Evolutionary conservation across 306 rosid species (phyloP), one percentile per base, ranked within the genome.

Genomic region (Biancaea sappan): DNA sequence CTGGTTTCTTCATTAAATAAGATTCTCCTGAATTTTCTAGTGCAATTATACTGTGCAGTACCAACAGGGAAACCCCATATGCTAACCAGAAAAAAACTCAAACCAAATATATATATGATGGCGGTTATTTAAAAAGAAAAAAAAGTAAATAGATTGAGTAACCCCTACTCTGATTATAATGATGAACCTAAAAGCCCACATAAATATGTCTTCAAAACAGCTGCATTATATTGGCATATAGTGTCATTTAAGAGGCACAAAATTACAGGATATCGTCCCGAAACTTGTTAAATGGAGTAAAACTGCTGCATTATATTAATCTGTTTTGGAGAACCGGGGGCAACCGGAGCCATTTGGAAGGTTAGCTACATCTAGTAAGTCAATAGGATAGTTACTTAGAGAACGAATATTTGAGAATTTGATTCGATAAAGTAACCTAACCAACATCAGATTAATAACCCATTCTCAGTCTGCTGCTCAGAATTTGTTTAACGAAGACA

Each of bases 241-340:
- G 41, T 48, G 57, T 28, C 29, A n/a, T n/a, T n/a, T n/a, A n/a
- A n/a, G n/a, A n/a, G n/a, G n/a, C n/a, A n/a, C n/a, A n/a, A 8
- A 38, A 7, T 7, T 38, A 72, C 8, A 32, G 5, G 21, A 56
- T 15, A 19, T 43, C 35, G 31, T 14, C 32, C 19, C 38, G 31
- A 66, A 29, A 54, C 67, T 73, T 13, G 6, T 57, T 37, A 56
- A 56, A 67, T 53, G 26, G 50, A 76, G 29, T 21, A 19, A n/a
- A 72, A 58, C 18, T 12, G 22, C 46, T 19, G 69, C 43, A 7
- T 7, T 9, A n/a, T 29, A 21, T 60, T 4, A 44, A 46, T 15
- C 43, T 56, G 18, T 28, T 38, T 6, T 26, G 11, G 2, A 53
- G 57, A 66, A 43, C 10, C 16, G 10, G 31, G 48, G 26, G 24